Evolutionary conservation across 169 alveolate genomes (phyloP), one percentile per base, ranked within the genome.

Genomic region (Babesia sp.): DNA sequence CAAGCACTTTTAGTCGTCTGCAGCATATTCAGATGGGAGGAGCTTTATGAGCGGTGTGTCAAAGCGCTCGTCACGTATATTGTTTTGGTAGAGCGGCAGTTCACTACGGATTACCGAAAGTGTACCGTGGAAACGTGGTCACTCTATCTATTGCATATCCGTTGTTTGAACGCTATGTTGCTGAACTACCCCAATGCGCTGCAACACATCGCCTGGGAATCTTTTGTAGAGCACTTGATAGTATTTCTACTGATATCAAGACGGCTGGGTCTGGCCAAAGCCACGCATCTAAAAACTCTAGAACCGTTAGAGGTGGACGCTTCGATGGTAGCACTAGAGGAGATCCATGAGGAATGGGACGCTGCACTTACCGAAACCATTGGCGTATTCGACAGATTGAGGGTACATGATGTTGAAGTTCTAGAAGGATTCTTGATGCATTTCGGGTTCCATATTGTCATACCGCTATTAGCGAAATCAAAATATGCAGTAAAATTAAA

Each of bases 401-500:
- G 41, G 51, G 74, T 64, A 44, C 74, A 64, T 20, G 74, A 64
- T 29, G 16, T 31, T 28, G 54, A 45, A 16, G 63, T 50, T 6
- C 51, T 64, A 20, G 33, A 37, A 20, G 48, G 48, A 16, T 64
- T 64, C 39, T 39, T 64, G 46, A 50, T 61, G 29, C 61, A 64
- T n/a, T 29, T 45, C 18, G 74, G 74, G 3, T 64, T 64, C 74
- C 59, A 64, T 14, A 24, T 64, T 8, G 74, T 42, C 20, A 64
- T 42, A 50, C 74, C 74, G 28, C 74, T 64, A 12, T 22, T 64
- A 53, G 39, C 61, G 1, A 64, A 50, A 20, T 45, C 74, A 20
- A 36, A 33, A 3, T 36, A 41, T 3, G 33, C 31, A 3, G 28
- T 18, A 0, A 34, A 12, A 20, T 12, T 16, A 14, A 18, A 20